phyloP scores from a whole-genome alignment of 2,329 filamentous ascomycete genomes.

The Aspergillus hiratsukae region DNA sequence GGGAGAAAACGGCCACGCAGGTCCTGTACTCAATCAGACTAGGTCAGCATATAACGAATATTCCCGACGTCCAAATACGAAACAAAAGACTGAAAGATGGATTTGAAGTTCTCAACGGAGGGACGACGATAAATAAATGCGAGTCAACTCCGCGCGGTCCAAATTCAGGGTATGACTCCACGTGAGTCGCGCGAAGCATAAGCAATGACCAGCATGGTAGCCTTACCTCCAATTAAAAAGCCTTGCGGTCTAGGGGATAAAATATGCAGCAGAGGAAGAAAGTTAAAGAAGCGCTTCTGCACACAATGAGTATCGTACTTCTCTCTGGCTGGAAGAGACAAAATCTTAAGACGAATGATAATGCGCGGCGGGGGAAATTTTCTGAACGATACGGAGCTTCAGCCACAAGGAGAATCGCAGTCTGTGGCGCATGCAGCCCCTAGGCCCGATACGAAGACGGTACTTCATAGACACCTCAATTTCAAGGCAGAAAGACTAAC shows the following conservation, averaged over 20 bases:
- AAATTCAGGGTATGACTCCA: neutral
- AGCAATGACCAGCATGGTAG: neutral
- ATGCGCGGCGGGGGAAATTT: conserved; percentile 14
- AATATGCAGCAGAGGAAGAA: neutral
- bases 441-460: neutral
- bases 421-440: neutral
- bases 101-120: neutral
- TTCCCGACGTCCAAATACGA: neutral
- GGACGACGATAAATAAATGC: neutral
- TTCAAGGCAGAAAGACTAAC: neutral
- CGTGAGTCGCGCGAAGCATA: neutral
- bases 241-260: neutral
- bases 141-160: neutral
- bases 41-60: neutral
- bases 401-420: conserved; percentile 1
- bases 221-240: neutral
- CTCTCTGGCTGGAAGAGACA: conserved; percentile 2
- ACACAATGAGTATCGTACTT: conserved; percentile 1
- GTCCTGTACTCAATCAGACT: neutral
- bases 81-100: neutral
- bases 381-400: conserved; percentile 9
- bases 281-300: neutral
- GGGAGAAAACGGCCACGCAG: neutral
- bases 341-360: conserved; percentile 2
- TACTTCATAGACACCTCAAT: neutral